Evolutionary conservation across 176 grass and related monocot genomes (phyloP).

Genomic region (Neostapfia colusana): DNA sequence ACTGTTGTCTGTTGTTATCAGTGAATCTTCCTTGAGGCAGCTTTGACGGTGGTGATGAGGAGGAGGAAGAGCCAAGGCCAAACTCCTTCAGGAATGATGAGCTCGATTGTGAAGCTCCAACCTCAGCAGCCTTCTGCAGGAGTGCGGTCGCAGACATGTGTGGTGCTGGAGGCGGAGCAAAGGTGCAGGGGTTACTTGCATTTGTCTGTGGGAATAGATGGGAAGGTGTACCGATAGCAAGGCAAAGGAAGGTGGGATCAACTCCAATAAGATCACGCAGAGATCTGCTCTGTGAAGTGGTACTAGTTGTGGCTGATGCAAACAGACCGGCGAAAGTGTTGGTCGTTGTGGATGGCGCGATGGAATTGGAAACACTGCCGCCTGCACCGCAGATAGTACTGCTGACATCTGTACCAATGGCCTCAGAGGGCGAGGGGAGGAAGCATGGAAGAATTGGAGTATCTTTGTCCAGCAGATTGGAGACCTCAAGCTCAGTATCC

Average conservation of each 20-base stretch:
- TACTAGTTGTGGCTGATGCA: constrained; percentile 50
- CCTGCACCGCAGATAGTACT: constrained; percentile 37
- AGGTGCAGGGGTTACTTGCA: constrained; percentile 36
- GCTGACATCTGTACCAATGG: constrained; percentile 52
- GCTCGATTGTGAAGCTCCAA: constrained; percentile 45
- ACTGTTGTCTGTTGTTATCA: constrained; percentile 8
- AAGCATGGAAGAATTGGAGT: constrained; percentile 50
- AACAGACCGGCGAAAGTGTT: constrained; percentile 57
- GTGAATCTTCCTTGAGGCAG: constrained; percentile 27
- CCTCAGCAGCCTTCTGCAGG: constrained; percentile 60
- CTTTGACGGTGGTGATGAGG: constrained; percentile 24
- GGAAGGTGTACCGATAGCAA: constrained; percentile 50
- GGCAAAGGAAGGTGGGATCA: constrained; percentile 66
- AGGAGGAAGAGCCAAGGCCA: constrained; percentile 43
- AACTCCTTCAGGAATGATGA: constrained; percentile 57
- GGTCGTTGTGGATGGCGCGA: constrained; percentile 44
- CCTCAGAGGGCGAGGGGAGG: constrained; percentile 46
- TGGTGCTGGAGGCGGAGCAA: constrained; percentile 47
- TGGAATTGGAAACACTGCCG: constrained; percentile 48
- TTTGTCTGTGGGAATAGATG: constrained; percentile 44
- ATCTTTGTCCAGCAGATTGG: constrained; percentile 39
- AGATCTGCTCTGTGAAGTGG: constrained; percentile 57
- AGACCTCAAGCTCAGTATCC: constrained; percentile 36
- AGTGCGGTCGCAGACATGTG: constrained; percentile 59
- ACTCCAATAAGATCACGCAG: constrained; percentile 58